Base-by-base conservation (phyloP, 2,329 filamentous ascomycete genomes). In the Colletotrichum somersetense region DNA sequence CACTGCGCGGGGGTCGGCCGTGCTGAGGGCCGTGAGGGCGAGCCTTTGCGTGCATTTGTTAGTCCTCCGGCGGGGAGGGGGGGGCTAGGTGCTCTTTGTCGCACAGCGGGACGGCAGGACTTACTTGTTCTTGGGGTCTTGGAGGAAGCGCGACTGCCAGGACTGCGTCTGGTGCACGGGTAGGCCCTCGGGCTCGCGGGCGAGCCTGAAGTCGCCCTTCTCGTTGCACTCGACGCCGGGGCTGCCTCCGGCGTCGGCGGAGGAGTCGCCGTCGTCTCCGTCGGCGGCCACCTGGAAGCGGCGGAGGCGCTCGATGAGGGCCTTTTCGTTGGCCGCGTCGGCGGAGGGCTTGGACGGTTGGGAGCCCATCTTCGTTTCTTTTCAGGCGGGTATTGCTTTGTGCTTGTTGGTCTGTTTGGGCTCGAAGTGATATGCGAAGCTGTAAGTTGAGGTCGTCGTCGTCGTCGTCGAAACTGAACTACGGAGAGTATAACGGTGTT, bases 11-110 rank as follows among this genome's bases (percentile, higher is more conserved):
- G 93, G 91, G 73, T 93, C 87, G 74, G 91, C 90, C 12, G 88
- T 86, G 78, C 89, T 91, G 62, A 97, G 85, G 2, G 93, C 93
- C 1, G 91, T 90, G 44, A 96, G 87, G 6, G 93, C 94, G 18
- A 97, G 90, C 73, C 93, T 93, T 42, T 42, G 38, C 38, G 11
- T 10, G 66, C 2, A 26, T 10, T 33, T 38, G 58, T 62, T 11
- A 50, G 11, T 11, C 30, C 8, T 44, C 30, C 30, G 3, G 3
- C 30, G 2, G 30, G 30, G 30, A 3, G 30, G 30, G 3, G 30
- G 30, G 3, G 30, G 30, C 40, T 10, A 16, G 14, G 7, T 35
- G 35, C 35, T 38, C 8, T 42, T 40, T 40, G 30, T 40, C 11
- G 11, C 40, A 42, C 42, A 4, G 42, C 42, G 14, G 38, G 38